Evolutionary conservation across 805 yeast genomes (phyloP), one percentile per base, ranked within the genome.

Genomic region (Naumovozyma baii): DNA sequence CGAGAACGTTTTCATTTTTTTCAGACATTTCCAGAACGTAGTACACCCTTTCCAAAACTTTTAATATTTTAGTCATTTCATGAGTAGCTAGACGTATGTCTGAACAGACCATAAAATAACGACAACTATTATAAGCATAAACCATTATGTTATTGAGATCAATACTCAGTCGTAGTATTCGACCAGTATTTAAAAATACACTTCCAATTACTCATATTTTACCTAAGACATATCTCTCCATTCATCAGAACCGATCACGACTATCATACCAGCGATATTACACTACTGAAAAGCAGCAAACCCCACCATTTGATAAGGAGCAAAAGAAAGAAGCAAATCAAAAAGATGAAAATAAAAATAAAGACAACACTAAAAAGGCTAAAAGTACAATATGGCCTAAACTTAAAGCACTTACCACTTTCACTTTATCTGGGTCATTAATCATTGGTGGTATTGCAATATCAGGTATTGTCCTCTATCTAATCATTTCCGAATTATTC

Each of bases 401-500:
- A 29, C 52, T 80, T 14, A 70, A 72, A 38, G 64, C 80, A 33
- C 78, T 78, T 12, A 64, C 80, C 15, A 76, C 83, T 4, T 80
- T 81, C 45, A 66, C 80, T 5, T 57, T 73, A 7, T 76, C 87
- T 3, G 69, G 84, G 0, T 57, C 73, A 2, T 54, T 83, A 22
- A 85, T 83, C 0, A 49, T 80, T 8, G 84, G 82, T 3, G 87
- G 87, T 2, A 55, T 77, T 2, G 86, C 83, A 13, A 66, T 83
- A 7, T 76, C 90, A 0, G 72, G 78, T 34, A 59, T 79, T 42
- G 75, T 87, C 16, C 68, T 84, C 7, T 88, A 84, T 59, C 70
- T 85, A 45, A 74, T 87, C 17, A 72, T 82, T n/a, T 69, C 80
- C 9, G 96, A 88, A 57, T 64, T 88, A 25, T 76, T 85, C 48